Conservation (phyloP, 129 eudicot genomes). For the Lactuca saligna region DNA sequence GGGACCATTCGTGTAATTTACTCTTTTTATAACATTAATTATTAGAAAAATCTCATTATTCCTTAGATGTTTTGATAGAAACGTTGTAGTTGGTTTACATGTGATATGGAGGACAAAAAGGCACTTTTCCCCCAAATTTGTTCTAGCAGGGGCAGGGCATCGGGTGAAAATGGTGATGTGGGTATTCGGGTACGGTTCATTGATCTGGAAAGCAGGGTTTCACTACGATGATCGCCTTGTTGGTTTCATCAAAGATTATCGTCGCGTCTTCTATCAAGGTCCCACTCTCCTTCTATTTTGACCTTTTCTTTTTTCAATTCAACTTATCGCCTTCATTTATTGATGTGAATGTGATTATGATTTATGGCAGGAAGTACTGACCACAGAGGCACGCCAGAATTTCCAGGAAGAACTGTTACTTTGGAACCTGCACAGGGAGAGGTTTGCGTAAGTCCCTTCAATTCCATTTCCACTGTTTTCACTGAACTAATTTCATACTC, state of each 20-base stretch:
- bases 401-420: conserved; percentile 95
- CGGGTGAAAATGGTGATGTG: conserved; percentile 69
- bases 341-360: background rate
- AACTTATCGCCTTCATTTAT: background rate
- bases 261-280: conserved; percentile 97
- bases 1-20: no score
- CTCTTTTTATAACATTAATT: no score
- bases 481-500: background rate
- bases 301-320: background rate
- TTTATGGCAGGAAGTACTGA: conserved; percentile 79
- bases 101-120: background rate
- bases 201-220: conserved; percentile 96
- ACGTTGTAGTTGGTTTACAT: background rate
- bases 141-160: background rate
- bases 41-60: no score
- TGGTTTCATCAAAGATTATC: conserved; percentile 90
- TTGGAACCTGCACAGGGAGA: conserved; percentile 75
- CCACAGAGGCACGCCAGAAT: conserved; percentile 93
- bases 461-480: background rate
- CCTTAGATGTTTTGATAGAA: background rate
- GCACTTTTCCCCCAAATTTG: background rate
- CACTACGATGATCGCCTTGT: conserved; percentile 70
- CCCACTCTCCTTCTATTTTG: conserved; percentile 2
- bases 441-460: conserved; percentile 52
- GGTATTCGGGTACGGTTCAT: conserved; percentile 95